Base-by-base conservation (phyloP, 768 basidiomycete genomes). In the Lentinula lateritia region DNA sequence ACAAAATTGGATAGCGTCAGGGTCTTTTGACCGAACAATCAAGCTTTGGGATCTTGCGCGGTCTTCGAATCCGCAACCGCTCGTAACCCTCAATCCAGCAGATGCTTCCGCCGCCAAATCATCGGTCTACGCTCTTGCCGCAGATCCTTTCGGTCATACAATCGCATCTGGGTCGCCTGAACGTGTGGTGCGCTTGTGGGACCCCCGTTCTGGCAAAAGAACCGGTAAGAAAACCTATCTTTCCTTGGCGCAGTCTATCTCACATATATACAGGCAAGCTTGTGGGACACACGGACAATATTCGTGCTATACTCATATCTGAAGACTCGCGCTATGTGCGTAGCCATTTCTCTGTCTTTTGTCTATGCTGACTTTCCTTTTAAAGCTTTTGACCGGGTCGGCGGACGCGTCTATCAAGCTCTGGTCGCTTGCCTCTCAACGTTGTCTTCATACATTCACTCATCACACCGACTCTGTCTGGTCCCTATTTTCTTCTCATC, bases 251-350 rank as follows among this genome's bases (percentile, higher is more conserved):
- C 5, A 50, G 3, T 41, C 38, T 36, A 50, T 38, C 66, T 16
- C 64, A 42, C 3, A 5, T 23, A 56, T 13, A 15, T 58, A 2
- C 75, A 70, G 86, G 88, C 10, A 93, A 97, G 69, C 81, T 98
- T 0, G 93, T 98, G 6, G 96, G 96, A 0, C 96, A 99, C 71
- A 96, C 96, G 0, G 97, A 99, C 73, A 98, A 98, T 67, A 95
- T 99, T 62, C 83, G 96, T 8, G 86, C 93, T 4, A 89, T 98
- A 48, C 73, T 95, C 20, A 80, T 98, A 1, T 92, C 92, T 5
- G 93, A 95, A 34, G 95, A 98, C 72, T 87, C 92, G 23, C 84
- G 84, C 84, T 94, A 93, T 73, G 93, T 95, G 70, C 73, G 93
- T 78, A 1, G 48, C 28, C 56, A 15, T 42, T 59, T 38, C 20